These are phyloP conservation scores for Coemansia umbellata DNA, from an alignment of 192 early-diverging fungal species.

Conservation along the genomic window DNA sequence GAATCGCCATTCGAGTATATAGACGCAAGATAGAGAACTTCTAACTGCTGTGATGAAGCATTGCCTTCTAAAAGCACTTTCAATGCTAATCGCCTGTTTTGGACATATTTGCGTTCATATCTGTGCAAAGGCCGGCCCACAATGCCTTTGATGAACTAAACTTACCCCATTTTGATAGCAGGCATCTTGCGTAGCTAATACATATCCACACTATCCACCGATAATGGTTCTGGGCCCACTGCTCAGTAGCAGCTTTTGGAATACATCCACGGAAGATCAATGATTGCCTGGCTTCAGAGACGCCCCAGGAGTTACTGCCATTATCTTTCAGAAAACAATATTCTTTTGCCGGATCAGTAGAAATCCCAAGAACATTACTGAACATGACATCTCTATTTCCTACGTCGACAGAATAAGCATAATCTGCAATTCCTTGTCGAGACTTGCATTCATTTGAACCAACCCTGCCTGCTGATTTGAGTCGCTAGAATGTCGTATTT, in stretches of 20 bases:
- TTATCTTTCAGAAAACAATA: constrained; percentile 3
- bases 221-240: constrained; percentile 42
- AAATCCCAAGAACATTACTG: constrained; percentile 12
- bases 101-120: constrained; percentile 31
- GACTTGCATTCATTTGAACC: too few species aligned
- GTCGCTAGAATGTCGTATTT: too few species aligned
- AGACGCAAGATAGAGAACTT: constrained; percentile 35
- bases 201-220: constrained; percentile 39
- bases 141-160: constrained; percentile 25
- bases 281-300: constrained; percentile 19
- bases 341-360: constrained; percentile 4
- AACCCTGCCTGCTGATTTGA: too few species aligned
- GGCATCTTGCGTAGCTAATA: constrained; percentile 31
- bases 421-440: too few species aligned
- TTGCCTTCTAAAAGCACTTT: constrained; percentile 28
- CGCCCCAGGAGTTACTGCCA: constrained; percentile 22
- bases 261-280: constrained; percentile 22
- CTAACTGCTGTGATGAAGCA: constrained; percentile 26
- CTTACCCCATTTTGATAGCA: constrained; percentile 19
- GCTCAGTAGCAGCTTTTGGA: not conserved
- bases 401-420: not conserved
- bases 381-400: constrained; percentile 7
- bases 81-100: constrained; percentile 34
- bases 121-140: constrained; percentile 13
- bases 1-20: not conserved